A percentile compares a stretch with the other conserved stretches of the same genome.
These are phyloP conservation scores for Blastobotrys serpentis DNA, from an alignment of 1,139 yeast genomes.

Conservation along the genomic window DNA sequence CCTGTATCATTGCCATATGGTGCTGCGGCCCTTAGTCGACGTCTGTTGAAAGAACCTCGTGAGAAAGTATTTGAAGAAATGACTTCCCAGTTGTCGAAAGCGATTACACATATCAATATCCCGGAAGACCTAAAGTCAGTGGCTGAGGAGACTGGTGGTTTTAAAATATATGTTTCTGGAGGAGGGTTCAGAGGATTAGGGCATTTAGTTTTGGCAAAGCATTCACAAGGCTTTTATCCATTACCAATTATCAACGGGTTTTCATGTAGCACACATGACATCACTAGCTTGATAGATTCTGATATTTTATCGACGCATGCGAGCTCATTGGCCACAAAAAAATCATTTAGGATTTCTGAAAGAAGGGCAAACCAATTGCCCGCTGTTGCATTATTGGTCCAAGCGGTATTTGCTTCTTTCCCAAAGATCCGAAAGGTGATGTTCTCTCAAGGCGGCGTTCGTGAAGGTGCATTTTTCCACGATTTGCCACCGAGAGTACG, in stretches of 20 bases:
- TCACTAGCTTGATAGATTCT: slow-evolving; percentile 34
- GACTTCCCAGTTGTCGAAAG: slow-evolving; percentile 41
- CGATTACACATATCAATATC: slow-evolving; percentile 45
- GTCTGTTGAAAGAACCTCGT: slow-evolving; percentile 47
- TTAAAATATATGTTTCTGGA: slow-evolving; percentile 60
- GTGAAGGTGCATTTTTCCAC: slow-evolving; percentile 67
- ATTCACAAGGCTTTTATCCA: slow-evolving; percentile 53
- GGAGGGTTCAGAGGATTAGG: slow-evolving; percentile 69
- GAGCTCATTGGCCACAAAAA: slow-evolving; percentile 29
- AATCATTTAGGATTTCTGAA: slow-evolving; percentile 58
- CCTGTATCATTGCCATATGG: slow-evolving; percentile 68
- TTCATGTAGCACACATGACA: slow-evolving; percentile 52
- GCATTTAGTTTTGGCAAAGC: slow-evolving; percentile 50
- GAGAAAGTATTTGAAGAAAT: slow-evolving; percentile 29
- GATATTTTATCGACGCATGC: slow-evolving; percentile 17
- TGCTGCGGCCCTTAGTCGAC: slow-evolving; percentile 58
- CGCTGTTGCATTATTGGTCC: slow-evolving; percentile 58
- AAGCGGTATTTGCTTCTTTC: slow-evolving; percentile 56
- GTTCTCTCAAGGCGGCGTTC: slow-evolving; percentile 68
- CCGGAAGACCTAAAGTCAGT: slow-evolving; percentile 29
- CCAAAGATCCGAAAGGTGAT: slow-evolving; percentile 60
- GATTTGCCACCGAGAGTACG: slow-evolving; percentile 54
- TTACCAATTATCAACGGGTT: slow-evolving; percentile 62
- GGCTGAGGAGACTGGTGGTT: slow-evolving; percentile 54
- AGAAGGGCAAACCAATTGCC: slow-evolving; percentile 62